Evolutionary conservation across 495 filamentous ascomycete species (phyloP), one percentile per base, ranked within the genome.

Genomic region (Neohortaea acidophila): DNA sequence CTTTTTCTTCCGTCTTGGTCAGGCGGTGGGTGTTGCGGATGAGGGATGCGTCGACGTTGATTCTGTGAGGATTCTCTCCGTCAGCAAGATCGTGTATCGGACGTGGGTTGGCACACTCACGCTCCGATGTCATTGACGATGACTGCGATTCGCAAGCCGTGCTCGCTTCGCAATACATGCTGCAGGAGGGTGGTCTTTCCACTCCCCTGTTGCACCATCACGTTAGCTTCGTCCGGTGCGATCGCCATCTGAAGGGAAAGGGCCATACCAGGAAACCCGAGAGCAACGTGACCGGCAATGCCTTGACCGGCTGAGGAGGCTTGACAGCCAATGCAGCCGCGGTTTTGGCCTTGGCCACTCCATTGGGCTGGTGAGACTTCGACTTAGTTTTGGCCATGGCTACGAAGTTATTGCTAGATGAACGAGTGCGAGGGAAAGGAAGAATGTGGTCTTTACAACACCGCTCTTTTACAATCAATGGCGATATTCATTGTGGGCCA

Each of bases 71-170:
- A 27, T n/a, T n/a, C n/a, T n/a, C n/a, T n/a, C n/a, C 24, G 24
- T 27, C 24, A 27, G 24, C 24, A n/a, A 7, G 24, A 27, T n/a
- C n/a, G 24, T 27, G 24, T 27, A 27, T n/a, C n/a, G n/a, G n/a
- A n/a, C n/a, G n/a, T n/a, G n/a, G 3, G 64, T 68, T 27, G 34
- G 25, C 1, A 17, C 13, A 57, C 56, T 45, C 8, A 27, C 27
- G 59, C 55, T 43, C 66, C 68, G 52, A 73, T 68, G 33, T 73
- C 69, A 50, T 73, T 73, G 33, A 73, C 69, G 36, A 72, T 69
- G 14, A 72, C 67, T 4, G 66, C 69, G 28, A 73, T 67, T 2
- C 60, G 51, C 17, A 70, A 51, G 4, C 69, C 67, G 53, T 74
- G 70, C n/a, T 68, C 56, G 0, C 52, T 56, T 1, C 60, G 59